Evolutionary conservation across 495 filamentous ascomycete species (phyloP).

Genomic region (Neurospora sp.): DNA sequence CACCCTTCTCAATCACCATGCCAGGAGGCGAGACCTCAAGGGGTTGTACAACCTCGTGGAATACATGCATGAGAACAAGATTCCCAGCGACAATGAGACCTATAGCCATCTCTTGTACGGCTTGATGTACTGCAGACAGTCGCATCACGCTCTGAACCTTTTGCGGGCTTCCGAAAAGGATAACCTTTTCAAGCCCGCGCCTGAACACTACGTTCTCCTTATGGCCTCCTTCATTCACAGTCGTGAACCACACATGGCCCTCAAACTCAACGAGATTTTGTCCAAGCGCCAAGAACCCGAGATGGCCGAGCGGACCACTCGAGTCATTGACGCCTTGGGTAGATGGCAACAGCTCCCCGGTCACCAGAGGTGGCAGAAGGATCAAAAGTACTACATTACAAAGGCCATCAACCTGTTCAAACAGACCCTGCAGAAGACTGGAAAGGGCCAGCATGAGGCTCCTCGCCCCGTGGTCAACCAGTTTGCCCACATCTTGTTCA

Average conservation of each 20-base stretch:
- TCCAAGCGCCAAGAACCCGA: slow-evolving; percentile 17
- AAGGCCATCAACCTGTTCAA: slow-evolving; percentile 20
- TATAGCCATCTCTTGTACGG: slow-evolving; percentile 65
- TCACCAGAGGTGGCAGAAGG: slow-evolving; percentile 10
- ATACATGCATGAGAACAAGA: slow-evolving; percentile 46
- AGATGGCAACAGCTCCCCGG: slow-evolving; percentile 20
- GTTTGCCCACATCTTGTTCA: slow-evolving; percentile 43
- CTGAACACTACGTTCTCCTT: slow-evolving; percentile 44
- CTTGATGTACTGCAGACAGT: slow-evolving; percentile 48
- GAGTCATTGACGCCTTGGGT: slow-evolving; percentile 24
- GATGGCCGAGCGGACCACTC: slow-evolving; percentile 21
- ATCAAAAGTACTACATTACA: slow-evolving; percentile 11
- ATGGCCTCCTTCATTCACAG: slow-evolving; percentile 26
- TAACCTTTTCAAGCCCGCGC: slow-evolving; percentile 45
- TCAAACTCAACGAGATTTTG: slow-evolving; percentile 26
- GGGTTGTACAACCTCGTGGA: slow-evolving; percentile 49
- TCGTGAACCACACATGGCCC: slow-evolving; percentile 22
- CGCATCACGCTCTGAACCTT: slow-evolving; percentile 56
- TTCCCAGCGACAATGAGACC: slow-evolving; percentile 59
- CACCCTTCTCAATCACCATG: slow-evolving; percentile 56
- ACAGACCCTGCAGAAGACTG: slow-evolving; percentile 3
- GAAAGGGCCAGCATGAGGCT: slow-evolving; percentile 4
- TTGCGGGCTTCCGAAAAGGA: slow-evolving; percentile 49
- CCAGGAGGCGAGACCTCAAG: slow-evolving; percentile 51
- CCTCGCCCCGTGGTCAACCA: slow-evolving; percentile 43